Conservation (phyloP, 805 yeast genomes). For the Cyberlindnera petersonii region DNA sequence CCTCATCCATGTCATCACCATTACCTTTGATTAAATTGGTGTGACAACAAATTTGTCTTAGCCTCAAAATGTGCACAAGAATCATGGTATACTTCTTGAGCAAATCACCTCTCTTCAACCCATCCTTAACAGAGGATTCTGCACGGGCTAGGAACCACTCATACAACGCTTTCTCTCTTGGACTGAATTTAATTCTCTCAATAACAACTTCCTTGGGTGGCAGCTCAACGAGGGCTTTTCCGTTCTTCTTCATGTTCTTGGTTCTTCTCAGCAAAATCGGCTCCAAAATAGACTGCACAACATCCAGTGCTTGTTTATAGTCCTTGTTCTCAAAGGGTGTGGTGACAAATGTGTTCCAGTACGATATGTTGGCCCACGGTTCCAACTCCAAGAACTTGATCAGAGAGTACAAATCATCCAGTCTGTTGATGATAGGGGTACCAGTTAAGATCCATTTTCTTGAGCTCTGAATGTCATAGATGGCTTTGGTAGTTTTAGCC, state of each 20-base stretch:
- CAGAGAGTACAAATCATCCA: slow-evolving; percentile 81
- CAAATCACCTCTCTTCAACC: slow-evolving; percentile 61
- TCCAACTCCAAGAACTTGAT: slow-evolving; percentile 72
- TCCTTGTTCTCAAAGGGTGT: slow-evolving; percentile 76
- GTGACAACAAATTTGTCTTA: slow-evolving; percentile 89
- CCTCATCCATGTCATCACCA: slow-evolving; percentile 51
- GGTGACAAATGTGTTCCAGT: slow-evolving; percentile 86
- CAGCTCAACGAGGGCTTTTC: slow-evolving; percentile 66
- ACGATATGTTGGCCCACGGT: slow-evolving; percentile 84
- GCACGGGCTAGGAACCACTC: slow-evolving; percentile 67
- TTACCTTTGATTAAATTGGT: slow-evolving; percentile 55
- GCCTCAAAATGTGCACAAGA: slow-evolving; percentile 73
- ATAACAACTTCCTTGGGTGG: slow-evolving; percentile 74
- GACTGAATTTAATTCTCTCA: slow-evolving; percentile 62
- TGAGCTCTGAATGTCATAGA: slow-evolving; percentile 57
- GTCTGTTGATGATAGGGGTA: slow-evolving; percentile 83
- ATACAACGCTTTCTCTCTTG: slow-evolving; percentile 62
- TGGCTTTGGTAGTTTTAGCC: slow-evolving; percentile 76
- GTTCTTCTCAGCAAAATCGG: slow-evolving; percentile 84
- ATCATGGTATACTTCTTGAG: slow-evolving; percentile 72
- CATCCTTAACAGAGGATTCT: slow-evolving; percentile 53
- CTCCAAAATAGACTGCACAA: slow-evolving; percentile 79
- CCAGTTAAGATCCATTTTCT: slow-evolving; percentile 89
- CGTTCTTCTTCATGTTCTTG: slow-evolving; percentile 78
- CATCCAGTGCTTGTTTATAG: slow-evolving; percentile 67